Percentiles rank a stretch among this genome's conserved stretches.
Conservation (phyloP, 2,329 filamentous ascomycete genomes). For the Hymenotorrendiella dingleyae region DNA sequence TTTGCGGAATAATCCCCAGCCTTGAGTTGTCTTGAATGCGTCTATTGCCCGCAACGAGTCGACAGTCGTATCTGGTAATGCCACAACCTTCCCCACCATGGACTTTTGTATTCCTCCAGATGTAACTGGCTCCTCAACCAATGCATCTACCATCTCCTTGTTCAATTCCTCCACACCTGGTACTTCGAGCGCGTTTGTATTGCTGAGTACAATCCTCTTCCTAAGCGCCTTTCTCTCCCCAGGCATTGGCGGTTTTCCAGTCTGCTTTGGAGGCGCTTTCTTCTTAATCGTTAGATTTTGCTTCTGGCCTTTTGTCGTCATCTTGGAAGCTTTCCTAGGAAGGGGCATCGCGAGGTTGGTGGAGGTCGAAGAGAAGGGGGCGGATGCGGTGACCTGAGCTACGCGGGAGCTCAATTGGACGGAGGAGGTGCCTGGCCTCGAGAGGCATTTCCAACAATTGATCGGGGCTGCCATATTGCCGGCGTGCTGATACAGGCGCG, state of each 20-base stretch:
- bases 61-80: constrained; percentile 62
- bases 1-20: constrained; percentile 78
- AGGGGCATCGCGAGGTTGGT: constrained; percentile 16
- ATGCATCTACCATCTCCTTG: constrained; percentile 47
- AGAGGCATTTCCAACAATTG: constrained; percentile 54
- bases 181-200: constrained; percentile 84
- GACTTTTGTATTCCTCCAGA: too few relatives aligned
- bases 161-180: constrained; percentile 58
- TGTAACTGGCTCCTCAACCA: constrained; percentile 41
- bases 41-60: constrained; percentile 79
- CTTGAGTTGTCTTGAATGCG: constrained; percentile 86
- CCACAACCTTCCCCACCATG: constrained; percentile 62
- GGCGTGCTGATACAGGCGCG: neutral
- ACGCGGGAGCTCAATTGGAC: constrained; percentile 3
- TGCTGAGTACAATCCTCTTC: constrained; percentile 87
- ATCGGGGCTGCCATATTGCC: constrained; percentile 45
- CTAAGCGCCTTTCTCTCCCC: constrained; percentile 84
- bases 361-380: constrained; percentile 24
- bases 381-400: constrained; percentile 11
- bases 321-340: constrained; percentile 6
- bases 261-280: constrained; percentile 31
- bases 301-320: constrained; percentile 4
- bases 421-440: constrained; percentile 38
- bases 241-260: constrained; percentile 51
- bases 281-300: constrained; percentile 40